Conservation (phyloP, 805 yeast species). For the Spathaspora boniae region DNA sequence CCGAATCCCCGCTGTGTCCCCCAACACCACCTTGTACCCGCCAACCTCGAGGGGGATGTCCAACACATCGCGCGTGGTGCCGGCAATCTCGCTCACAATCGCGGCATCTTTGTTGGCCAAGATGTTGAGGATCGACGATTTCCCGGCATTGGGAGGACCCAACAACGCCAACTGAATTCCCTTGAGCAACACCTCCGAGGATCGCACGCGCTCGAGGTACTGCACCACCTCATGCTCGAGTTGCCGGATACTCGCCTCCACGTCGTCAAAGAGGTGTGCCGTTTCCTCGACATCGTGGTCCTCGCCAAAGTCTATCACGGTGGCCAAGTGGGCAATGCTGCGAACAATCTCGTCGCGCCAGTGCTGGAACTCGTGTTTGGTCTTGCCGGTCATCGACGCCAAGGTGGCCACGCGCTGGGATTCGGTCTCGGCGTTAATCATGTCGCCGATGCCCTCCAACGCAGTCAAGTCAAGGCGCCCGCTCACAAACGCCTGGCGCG, state of each 20-base stretch:
- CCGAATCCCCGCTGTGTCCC: constrained; percentile 94
- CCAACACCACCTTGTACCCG: constrained; percentile 79
- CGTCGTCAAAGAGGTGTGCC: constrained; percentile 48
- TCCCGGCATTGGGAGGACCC: constrained; percentile 97
- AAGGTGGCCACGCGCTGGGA: constrained; percentile 75
- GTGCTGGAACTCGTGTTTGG: constrained; percentile 45
- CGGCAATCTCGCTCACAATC: constrained; percentile 86
- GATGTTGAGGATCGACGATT: constrained; percentile 79
- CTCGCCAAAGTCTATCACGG: constrained; percentile 92
- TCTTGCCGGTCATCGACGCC: constrained; percentile 67
- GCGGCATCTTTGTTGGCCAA: constrained; percentile 80
- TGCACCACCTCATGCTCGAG: constrained; percentile 45
- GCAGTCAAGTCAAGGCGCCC: constrained; percentile 83
- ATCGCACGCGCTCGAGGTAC: constrained; percentile 45
- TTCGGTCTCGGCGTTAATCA: constrained; percentile 94
- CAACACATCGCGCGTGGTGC: constrained; percentile 88
- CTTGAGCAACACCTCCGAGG: constrained; percentile 59
- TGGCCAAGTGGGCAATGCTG: constrained; percentile 72
- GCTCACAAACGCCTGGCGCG: constrained; percentile 80
- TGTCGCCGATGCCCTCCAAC: constrained; percentile 82
- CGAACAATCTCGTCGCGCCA: constrained; percentile 72
- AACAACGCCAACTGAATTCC: constrained; percentile 74
- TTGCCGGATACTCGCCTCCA: constrained; percentile 37
- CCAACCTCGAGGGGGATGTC: constrained; percentile 77
- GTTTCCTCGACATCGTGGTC: constrained; percentile 80